Evolutionary conservation across 2,329 filamentous ascomycete species (phyloP).

Genomic region (Laburnicola sp.): DNA sequence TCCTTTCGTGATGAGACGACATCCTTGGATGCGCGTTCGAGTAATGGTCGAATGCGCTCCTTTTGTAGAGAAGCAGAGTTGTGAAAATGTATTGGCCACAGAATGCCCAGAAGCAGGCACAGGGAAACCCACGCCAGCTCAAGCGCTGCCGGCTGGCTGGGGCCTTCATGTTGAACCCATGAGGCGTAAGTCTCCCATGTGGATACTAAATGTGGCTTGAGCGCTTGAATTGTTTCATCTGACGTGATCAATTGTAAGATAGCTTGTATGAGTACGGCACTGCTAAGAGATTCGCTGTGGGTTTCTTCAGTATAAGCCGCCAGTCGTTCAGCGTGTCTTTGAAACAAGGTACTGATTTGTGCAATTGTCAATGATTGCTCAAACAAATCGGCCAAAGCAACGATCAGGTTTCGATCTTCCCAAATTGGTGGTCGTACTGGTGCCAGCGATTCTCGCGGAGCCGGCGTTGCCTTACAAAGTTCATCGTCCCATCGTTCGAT

Average conservation of each 20-base stretch:
- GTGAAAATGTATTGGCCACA: constrained; percentile 41
- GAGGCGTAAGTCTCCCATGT: constrained; percentile 27
- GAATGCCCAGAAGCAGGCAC: constrained; percentile 28
- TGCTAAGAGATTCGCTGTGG: constrained; percentile 28
- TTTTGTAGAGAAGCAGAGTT: constrained; percentile 28
- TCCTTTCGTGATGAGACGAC: constrained; percentile 18
- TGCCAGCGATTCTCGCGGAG: constrained; percentile 24
- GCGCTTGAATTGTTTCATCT: constrained; percentile 26
- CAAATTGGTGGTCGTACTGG: constrained; percentile 29
- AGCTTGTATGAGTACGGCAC: constrained; percentile 33
- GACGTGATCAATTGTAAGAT: constrained; percentile 30
- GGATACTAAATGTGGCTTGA: constrained; percentile 27
- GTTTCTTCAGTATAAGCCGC: constrained; percentile 5
- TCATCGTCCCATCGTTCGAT: constrained; percentile 41
- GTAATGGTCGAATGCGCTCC: constrained; percentile 27
- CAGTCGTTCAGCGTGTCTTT: constrained; percentile 32
- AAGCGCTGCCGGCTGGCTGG: constrained; percentile 21
- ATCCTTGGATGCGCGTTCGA: constrained; percentile 32
- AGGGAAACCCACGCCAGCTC: constrained; percentile 34
- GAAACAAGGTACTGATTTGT: constrained; percentile 36
- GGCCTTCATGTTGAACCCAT: constrained; percentile 26
- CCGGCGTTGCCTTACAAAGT: constrained; percentile 22
- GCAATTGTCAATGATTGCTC: constrained; percentile 39
- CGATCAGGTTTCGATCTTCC: constrained; percentile 31
- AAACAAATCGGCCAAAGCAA: constrained; percentile 27